Percentiles rank a stretch among this genome's conserved stretches.
Conservation (phyloP, 768 basidiomycete species). For the Lentinula boryana region DNA sequence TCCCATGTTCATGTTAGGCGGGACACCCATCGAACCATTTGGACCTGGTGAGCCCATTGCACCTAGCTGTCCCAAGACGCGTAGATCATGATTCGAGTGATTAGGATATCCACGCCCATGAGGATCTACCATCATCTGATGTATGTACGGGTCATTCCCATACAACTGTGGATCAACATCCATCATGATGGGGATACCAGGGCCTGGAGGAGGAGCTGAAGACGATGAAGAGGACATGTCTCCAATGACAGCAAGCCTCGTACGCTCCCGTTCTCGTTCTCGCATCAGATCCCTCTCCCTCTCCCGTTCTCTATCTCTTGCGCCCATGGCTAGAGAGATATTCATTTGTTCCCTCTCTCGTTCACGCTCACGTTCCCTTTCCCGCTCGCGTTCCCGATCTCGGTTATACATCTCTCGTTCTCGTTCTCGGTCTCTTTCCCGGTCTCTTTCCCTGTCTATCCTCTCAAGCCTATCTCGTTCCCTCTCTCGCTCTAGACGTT, state of each 20-base stretch:
- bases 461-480: slow-evolving; percentile 24
- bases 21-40: neutral
- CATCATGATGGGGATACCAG: neutral
- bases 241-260: slow-evolving; percentile 3
- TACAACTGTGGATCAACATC: neutral
- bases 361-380: slow-evolving; percentile 15
- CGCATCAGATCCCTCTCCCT: slow-evolving; percentile 13
- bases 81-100: neutral
- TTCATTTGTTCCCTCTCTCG: slow-evolving; percentile 14
- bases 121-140: neutral
- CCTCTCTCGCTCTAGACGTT: slow-evolving; percentile 8
- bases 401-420: slow-evolving; percentile 2
- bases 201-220: neutral
- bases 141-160: neutral
- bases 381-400: slow-evolving; percentile 11
- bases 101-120: neutral
- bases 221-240: neutral
- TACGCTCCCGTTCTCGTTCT: slow-evolving; percentile 14
- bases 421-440: slow-evolving; percentile 14
- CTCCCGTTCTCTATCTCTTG: slow-evolving; percentile 12
- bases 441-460: slow-evolving; percentile 22
- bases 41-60: neutral
- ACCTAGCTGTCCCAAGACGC: neutral
- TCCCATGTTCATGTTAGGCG: neutral
- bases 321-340: slow-evolving; percentile 7